phyloP scores from a whole-genome alignment of 257 asterid species.

The Fraxinus cuspidata region DNA sequence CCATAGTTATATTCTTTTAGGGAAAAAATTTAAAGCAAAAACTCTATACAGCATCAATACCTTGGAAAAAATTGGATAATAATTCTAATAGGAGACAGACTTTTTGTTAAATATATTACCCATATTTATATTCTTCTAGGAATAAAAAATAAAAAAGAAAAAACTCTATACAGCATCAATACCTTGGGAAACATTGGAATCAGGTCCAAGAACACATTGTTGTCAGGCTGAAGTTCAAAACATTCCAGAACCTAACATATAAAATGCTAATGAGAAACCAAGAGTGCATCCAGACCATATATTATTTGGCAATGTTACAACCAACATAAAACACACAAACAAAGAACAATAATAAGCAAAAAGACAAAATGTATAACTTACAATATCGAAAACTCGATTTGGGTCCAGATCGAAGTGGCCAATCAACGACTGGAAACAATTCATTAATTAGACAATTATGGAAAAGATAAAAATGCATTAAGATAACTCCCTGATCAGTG shows the following conservation, averaged over 20 bases:
- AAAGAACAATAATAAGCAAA: conserved; percentile 5
- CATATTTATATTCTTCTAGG: neutral
- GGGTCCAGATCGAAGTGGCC: conserved; percentile 99
- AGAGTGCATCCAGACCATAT: conserved; percentile 23
- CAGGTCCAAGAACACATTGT: conserved; percentile 78
- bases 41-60: conserved; percentile 34
- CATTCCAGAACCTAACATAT: conserved; percentile 76
- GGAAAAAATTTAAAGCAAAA: neutral
- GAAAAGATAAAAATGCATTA: conserved; percentile 20
- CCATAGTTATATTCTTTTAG: neutral
- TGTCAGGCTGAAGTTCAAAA: conserved; percentile 91
- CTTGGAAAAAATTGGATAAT: conserved; percentile 85
- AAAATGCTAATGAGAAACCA: conserved; percentile 27
- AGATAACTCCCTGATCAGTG: conserved; percentile 23
- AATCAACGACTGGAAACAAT: conserved; percentile 78
- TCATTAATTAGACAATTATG: conserved; percentile 35
- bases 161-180: conserved; percentile 19
- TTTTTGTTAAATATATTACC: neutral
- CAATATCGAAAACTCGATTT: conserved; percentile 96
- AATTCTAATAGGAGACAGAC: neutral
- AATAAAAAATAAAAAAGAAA: neutral
- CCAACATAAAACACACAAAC: conserved; percentile 1
- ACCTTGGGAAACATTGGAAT: conserved; percentile 99
- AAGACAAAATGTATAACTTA: conserved; percentile 44
- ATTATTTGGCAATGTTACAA: conserved; percentile 2